Conservation (phyloP, 345 rosid species). For the Lenwebbia sp. region DNA sequence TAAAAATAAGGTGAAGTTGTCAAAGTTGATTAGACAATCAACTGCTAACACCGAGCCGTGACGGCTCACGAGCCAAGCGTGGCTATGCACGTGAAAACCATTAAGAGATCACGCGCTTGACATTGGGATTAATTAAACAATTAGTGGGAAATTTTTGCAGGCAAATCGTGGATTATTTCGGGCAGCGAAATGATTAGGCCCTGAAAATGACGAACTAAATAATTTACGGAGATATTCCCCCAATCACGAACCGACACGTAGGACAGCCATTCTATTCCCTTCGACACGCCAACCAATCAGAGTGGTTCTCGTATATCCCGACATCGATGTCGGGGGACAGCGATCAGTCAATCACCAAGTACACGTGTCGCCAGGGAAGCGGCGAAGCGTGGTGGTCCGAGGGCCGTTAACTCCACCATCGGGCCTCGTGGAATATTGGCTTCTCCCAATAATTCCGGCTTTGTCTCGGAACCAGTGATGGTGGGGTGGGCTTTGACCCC, state of each 20-base stretch:
- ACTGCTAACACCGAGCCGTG: background rate
- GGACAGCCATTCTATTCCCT: background rate
- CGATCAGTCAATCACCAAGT: background rate
- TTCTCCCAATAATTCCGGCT: background rate
- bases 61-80: background rate
- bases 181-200: background rate
- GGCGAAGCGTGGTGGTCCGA: background rate
- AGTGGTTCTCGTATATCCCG: background rate
- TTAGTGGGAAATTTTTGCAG: background rate
- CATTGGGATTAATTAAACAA: background rate
- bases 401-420: background rate
- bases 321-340: background rate
- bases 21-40: background rate
- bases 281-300: background rate
- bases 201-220: background rate
- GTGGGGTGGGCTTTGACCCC: background rate
- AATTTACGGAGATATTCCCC: background rate
- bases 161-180: background rate
- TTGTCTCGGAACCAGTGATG: background rate
- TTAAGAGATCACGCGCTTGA: background rate
- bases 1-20: too few relatives aligned
- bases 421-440: background rate
- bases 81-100: background rate
- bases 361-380: background rate
- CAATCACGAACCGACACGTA: background rate